Base-by-base conservation (phyloP, 495 filamentous ascomycete species). In the Annulohypoxylon maeteangense region DNA sequence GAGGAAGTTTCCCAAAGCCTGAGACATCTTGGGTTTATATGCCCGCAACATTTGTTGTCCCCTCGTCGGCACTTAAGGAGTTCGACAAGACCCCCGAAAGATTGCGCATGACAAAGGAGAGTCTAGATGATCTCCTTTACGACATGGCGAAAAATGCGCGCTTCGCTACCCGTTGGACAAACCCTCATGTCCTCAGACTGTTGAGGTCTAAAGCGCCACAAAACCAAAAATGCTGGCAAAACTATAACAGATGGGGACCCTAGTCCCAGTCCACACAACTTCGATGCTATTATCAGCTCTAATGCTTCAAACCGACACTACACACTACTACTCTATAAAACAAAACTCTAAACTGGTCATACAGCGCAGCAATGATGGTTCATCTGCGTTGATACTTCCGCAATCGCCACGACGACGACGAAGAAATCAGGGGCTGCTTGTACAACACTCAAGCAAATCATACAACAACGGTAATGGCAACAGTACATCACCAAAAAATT, bases 11-110 rank as follows among this genome's bases (percentile, higher is more conserved):
- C 66, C 78, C 78, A 0, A 81, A 81, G 61, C 62, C 67, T 1
- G 36, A 68, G n/a, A 67, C 79, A 0, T 76, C 72, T 12, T 81
- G 79, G 77, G 74, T 81, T 16, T 66, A 78, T 48, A 48, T 70
- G 53, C 69, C 59, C n/a, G 59, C 1, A 16, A 51, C 40, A 10
- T 78, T 34, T 36, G 70, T 76, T 32, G 75, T 78, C 16, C 77
- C 74, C 1, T 7, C 66, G 3, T 60, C 58, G 1, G 62, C 56
- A 23, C 64, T 78, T 29, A 62, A 40, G 31, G 6, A 10, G 22
- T 79, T 76, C 65, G 55, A 58, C 54, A 75, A 68, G 55, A 10
- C 63, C 27, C 23, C 23, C 1, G 29, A 32, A 10, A 20, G 10
- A 16, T n/a, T 65, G 1, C 51, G 31, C 4, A 66, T 73, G 66